phyloP scores from a whole-genome alignment of 2,329 filamentous ascomycete species.

The Fusarium sp. region DNA sequence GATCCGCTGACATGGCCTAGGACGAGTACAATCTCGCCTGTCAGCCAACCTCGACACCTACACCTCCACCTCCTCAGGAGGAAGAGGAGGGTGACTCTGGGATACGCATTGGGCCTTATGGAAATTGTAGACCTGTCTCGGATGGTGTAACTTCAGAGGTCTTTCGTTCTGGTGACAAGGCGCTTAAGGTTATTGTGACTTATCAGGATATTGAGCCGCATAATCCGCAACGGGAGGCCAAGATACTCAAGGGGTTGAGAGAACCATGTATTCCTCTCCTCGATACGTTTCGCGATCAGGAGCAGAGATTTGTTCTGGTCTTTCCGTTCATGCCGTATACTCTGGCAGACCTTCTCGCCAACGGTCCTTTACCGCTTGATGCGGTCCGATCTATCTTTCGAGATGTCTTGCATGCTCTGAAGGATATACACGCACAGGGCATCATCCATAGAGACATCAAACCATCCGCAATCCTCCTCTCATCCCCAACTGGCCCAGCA shows the following conservation, averaged over 20 bases:
- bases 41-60: constrained; percentile 28
- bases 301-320: constrained; percentile 78
- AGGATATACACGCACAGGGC: constrained; percentile 74
- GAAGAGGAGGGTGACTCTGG: constrained; percentile 41
- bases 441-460: constrained; percentile 97
- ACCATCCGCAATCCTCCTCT: constrained; percentile 85
- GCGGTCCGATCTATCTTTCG: constrained; percentile 60
- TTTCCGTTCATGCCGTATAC: constrained; percentile 86
- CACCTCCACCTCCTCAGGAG: constrained; percentile 3
- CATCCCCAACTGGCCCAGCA: constrained; percentile 73
- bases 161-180: constrained; percentile 73
- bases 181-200: constrained; percentile 87
- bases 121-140: constrained; percentile 63
- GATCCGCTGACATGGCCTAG: constrained; percentile 53
- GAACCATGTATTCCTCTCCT: constrained; percentile 72
- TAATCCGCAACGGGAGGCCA: constrained; percentile 80
- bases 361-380: constrained; percentile 47
- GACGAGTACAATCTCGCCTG: constrained; percentile 66
- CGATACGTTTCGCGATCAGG: constrained; percentile 76
- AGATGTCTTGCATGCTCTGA: constrained; percentile 77
- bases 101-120: constrained; percentile 63
- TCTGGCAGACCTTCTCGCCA: constrained; percentile 72
- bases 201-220: constrained; percentile 81
- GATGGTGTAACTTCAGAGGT: constrained; percentile 84
- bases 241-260: constrained; percentile 71